A percentile compares a stretch with the other conserved stretches of the same genome.
Evolutionary conservation across 2,329 filamentous ascomycete species (phyloP).

Genomic region (Zymoseptoria ardabiliae): DNA sequence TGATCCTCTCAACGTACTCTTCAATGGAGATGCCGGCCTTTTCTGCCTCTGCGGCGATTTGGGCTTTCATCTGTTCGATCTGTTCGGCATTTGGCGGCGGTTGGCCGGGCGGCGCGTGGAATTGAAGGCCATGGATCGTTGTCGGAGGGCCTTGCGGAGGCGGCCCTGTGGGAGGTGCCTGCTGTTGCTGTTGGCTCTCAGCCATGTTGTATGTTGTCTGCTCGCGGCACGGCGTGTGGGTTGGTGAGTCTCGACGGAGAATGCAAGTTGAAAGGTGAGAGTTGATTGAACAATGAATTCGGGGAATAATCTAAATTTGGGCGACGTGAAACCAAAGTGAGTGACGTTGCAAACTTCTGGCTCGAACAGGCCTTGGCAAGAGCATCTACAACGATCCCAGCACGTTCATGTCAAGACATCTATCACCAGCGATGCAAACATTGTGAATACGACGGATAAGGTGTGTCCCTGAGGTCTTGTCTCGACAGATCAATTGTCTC

Average conservation of each 20-base stretch:
- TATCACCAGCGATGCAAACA: too few species aligned
- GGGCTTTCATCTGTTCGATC: constrained; percentile 73
- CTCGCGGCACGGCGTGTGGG: neutral
- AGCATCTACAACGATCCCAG: neutral
- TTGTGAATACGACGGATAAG: neutral
- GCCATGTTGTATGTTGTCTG: neutral
- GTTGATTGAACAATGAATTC: neutral
- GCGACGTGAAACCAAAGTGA: neutral
- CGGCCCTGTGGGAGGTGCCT: neutral
- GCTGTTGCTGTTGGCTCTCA: neutral
- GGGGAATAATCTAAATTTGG: neutral
- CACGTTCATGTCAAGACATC: too few species aligned
- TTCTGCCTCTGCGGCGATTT: constrained; percentile 73
- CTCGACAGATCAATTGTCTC: neutral
- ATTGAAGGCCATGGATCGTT: neutral
- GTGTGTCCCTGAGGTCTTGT: neutral
- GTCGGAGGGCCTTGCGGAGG: neutral
- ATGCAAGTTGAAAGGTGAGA: neutral
- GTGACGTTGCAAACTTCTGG: neutral
- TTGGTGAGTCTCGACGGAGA: neutral
- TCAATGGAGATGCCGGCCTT: constrained; percentile 78
- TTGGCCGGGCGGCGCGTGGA: constrained; percentile 3
- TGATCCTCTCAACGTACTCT: constrained; percentile 61
- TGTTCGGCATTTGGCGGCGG: constrained; percentile 68
- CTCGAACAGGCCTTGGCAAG: neutral